phyloP scores from a whole-genome alignment of 1,284 basidiomycete genomes.

The Apiotrichum sp. region DNA sequence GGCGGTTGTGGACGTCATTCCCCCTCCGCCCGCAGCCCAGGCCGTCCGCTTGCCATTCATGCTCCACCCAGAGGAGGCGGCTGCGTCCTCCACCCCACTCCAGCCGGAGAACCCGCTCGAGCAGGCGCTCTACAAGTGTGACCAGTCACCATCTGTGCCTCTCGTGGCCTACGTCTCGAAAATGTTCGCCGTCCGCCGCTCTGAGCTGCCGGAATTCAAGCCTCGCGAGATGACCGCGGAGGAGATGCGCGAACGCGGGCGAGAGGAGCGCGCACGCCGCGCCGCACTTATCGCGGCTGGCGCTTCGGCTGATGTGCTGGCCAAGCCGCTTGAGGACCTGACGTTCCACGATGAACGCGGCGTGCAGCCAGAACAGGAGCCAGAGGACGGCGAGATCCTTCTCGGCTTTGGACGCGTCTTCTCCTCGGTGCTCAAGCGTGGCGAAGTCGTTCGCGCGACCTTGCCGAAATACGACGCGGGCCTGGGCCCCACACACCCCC shows the following conservation, averaged over 20 bases:
- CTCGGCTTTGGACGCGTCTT: conserved; percentile 92
- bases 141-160: conserved; percentile 55
- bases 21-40: conserved; percentile 78
- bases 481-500: conserved; percentile 60
- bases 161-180: conserved; percentile 92
- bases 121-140: conserved; percentile 69
- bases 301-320: conserved; percentile 22
- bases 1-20: conserved; percentile 84
- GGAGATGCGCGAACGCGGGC: conserved; percentile 70
- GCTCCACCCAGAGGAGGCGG: conserved; percentile 69
- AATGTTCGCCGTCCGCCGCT: conserved; percentile 85
- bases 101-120: conserved; percentile 73
- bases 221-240: conserved; percentile 72
- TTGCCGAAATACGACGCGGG: conserved; percentile 83
- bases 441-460: conserved; percentile 64
- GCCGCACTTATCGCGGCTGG: conserved; percentile 33
- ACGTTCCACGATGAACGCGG: not conserved
- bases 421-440: conserved; percentile 71
- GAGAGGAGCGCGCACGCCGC: conserved; percentile 57
- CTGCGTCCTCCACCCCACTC: conserved; percentile 28
- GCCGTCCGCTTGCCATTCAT: conserved; percentile 80
- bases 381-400: conserved; percentile 54
- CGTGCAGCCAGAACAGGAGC: conserved; percentile 1
- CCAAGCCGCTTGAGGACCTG: conserved; percentile 17
- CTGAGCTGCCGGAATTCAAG: conserved; percentile 80